Base-by-base conservation (phyloP, 768 basidiomycete genomes). In the Trametes maxima region DNA sequence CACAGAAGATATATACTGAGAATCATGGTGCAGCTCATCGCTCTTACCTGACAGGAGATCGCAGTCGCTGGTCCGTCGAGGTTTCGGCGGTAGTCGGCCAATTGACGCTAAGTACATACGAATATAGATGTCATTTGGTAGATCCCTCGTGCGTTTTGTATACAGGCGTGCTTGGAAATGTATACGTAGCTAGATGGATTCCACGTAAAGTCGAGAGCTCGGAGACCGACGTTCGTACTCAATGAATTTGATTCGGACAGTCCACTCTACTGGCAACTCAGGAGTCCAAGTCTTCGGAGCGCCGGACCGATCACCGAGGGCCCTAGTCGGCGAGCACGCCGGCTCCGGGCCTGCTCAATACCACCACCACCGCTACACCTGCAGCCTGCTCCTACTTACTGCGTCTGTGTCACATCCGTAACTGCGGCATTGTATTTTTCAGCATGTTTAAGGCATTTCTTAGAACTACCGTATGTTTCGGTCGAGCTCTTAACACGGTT, bases 1-100 rank as follows among this genome's bases (percentile, higher is more conserved):
- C 0, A 93, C 91, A 0, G 90, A 92, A 84, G 89, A 88, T 87
- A 54, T 47, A 72, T 60, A 51, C 52, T 28, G 53, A 33, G 8
- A 33, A 5, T 39, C 35, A 21, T n/a, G n/a, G n/a, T 24, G 19
- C 33, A 16, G 51, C 6, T 28, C 2, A n/a, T 12, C 7, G 21
- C 21, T 28, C 35, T 40, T 36, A n/a, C 7, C 36, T 54, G 37
- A n/a, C 63, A 55, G 17, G 49, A 40, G 35, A 64, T 59, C 40
- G 62, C 62, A 43, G 68, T 66, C 46, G 67, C 72, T 21, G 66
- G 70, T 60, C 75, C 73, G 61, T 77, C 72, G 45, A 67, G 67
- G 49, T 39, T 63, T 25, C 52, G 48, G 10, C 52, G 52, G 39
- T 16, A 19, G 7, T n/a, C 17, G 12, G n/a, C 17, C 17, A 19